Evolutionary conservation across 2,329 filamentous ascomycete species (phyloP).

Genomic region (Colletotrichum brevisporum): DNA sequence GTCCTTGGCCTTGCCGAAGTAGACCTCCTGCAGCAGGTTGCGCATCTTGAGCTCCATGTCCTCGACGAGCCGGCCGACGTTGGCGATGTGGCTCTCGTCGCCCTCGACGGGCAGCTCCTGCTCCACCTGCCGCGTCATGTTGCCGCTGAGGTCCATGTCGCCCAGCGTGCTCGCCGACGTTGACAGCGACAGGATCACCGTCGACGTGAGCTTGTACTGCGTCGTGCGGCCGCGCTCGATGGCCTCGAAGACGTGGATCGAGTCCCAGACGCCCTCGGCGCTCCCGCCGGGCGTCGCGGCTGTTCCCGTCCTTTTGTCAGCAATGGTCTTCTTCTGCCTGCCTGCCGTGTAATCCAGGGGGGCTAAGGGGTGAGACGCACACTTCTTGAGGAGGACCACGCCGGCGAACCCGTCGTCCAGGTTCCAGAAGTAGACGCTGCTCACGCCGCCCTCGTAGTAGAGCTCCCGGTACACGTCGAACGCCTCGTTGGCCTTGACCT

Average conservation of each 20-base stretch:
- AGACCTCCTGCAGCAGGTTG: slow-evolving; percentile 97
- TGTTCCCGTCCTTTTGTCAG: slow-evolving; percentile 49
- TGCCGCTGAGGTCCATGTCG: slow-evolving; percentile 92
- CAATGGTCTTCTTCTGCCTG: neutral
- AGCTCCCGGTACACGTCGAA: slow-evolving; percentile 97
- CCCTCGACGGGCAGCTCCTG: slow-evolving; percentile 90
- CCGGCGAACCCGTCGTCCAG: slow-evolving; percentile 98
- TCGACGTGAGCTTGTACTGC: slow-evolving; percentile 98
- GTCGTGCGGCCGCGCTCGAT: slow-evolving; percentile 91
- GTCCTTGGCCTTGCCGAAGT: slow-evolving; percentile 99
- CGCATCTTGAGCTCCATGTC: slow-evolving; percentile 99
- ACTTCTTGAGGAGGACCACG: slow-evolving; percentile 95
- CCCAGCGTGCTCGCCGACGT: slow-evolving; percentile 74
- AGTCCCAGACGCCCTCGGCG: slow-evolving; percentile 92
- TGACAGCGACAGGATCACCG: slow-evolving; percentile 91
- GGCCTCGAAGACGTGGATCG: slow-evolving; percentile 98
- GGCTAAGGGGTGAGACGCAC: slow-evolving; percentile 61
- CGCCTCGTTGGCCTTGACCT: slow-evolving; percentile 92
- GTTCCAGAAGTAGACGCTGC: slow-evolving; percentile 98
- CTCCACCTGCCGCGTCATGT: slow-evolving; percentile 98
- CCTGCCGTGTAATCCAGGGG: neutral
- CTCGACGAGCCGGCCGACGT: slow-evolving; percentile 94
- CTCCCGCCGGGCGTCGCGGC: slow-evolving; percentile 76
- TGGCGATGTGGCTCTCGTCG: slow-evolving; percentile 94
- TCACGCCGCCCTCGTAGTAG: slow-evolving; percentile 97